These are phyloP conservation scores for Termitomyces sp. DNA, from an alignment of 768 basidiomycete species.

Conservation along the genomic window DNA sequence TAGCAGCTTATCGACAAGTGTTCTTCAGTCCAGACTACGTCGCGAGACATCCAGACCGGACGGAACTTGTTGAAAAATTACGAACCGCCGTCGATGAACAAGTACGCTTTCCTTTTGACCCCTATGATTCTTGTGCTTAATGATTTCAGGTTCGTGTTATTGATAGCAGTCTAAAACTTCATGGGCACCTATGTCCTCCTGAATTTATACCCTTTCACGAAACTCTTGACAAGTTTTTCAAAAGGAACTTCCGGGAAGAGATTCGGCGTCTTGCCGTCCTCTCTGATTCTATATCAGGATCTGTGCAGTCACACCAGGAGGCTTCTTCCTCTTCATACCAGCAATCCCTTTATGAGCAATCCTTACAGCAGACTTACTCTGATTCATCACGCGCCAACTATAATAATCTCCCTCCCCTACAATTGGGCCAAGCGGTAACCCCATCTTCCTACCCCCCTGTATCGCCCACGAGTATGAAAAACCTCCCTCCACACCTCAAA, in stretches of 20 bases:
- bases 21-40: slow-evolving; percentile 76
- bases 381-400: slow-evolving; percentile 41
- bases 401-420: slow-evolving; percentile 49
- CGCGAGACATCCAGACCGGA: slow-evolving; percentile 63
- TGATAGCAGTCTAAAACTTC: slow-evolving; percentile 79
- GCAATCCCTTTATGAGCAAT: slow-evolving; percentile 46
- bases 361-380: slow-evolving; percentile 45
- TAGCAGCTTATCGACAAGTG: slow-evolving; percentile 70
- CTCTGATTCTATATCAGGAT: slow-evolving; percentile 45
- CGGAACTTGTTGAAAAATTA: slow-evolving; percentile 69
- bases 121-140: not conserved
- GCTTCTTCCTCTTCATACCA: slow-evolving; percentile 43
- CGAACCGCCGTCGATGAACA: slow-evolving; percentile 78
- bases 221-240: slow-evolving; percentile 82
- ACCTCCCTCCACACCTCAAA: slow-evolving; percentile 32
- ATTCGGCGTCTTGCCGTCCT: slow-evolving; percentile 63
- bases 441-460: slow-evolving; percentile 42
- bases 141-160: slow-evolving; percentile 65
- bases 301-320: slow-evolving; percentile 32
- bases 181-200: slow-evolving; percentile 75
- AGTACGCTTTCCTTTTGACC: slow-evolving; percentile 36
- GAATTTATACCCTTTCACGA: slow-evolving; percentile 94
- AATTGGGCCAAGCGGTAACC: slow-evolving; percentile 46
- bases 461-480: slow-evolving; percentile 26
- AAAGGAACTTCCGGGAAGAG: slow-evolving; percentile 81